Base-by-base conservation (phyloP, 2,329 filamentous ascomycete genomes). In the Ophiocordyceps robertsii region DNA sequence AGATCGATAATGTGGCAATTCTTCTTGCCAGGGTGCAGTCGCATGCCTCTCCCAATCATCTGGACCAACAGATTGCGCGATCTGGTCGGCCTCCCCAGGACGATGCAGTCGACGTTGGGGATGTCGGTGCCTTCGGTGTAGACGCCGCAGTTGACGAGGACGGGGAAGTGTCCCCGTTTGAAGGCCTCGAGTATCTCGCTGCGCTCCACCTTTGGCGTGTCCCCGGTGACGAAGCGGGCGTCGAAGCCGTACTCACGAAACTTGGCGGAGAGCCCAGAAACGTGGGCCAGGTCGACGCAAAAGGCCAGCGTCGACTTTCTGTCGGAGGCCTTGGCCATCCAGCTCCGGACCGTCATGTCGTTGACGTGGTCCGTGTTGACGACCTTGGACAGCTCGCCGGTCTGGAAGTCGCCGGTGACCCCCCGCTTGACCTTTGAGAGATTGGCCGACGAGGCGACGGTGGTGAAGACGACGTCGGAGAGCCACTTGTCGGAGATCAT, bases 121-220 rank as follows among this genome's bases (percentile, higher is more conserved):
- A 98, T 95, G 55, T 98, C 92, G 1, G 92, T 98, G 2, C 92
- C 92, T 65, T 98, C 92, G 0, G 90, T 96, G 55, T 95, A 96
- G 35, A 98, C 84, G 9, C 89, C 89, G 56, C 92, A 96, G 58
- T 98, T 98, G 41, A 98, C 66, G 13, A 98, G 71, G 1, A 98
- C 86, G 0, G 87, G 86, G 48, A 85, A 96, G 37, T 88, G 75
- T 8, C 80, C 75, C 2, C 67, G 71, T 49, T 75, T 83, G 62
- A 98, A 98, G 3, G 75, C 76, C 29, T 85, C 79, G 2, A 98
- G 69, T 1, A 77, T 76, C 40, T 82, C 70, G 40, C 76, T 73
- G 37, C 92, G 76, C 41, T 81, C 70, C n/a, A 74, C 60, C 45
- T 75, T 77, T 9, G 75, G 70, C 0, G 92, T 96, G 24, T 84